Percentiles rank a stretch among this genome's conserved stretches.
These are phyloP conservation scores for Gastrodia elata DNA, from an alignment of 106 monocot genomes.

Conservation along the genomic window DNA sequence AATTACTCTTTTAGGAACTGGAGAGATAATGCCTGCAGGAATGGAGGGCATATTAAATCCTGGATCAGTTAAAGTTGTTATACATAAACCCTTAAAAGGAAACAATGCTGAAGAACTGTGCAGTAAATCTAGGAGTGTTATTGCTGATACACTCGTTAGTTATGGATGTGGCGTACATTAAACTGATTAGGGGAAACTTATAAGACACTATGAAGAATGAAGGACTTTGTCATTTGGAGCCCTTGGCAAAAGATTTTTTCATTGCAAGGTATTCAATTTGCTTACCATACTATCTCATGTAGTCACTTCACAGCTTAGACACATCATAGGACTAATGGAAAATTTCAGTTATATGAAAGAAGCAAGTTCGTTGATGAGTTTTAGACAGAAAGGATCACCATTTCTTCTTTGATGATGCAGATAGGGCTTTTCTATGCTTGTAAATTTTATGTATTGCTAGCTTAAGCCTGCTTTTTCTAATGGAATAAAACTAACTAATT, in stretches of 20 bases:
- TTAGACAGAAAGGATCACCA: not conserved
- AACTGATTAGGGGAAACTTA: constrained; percentile 5
- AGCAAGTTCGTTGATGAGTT: not conserved
- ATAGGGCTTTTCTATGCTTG: not conserved
- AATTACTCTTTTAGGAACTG: constrained; percentile 81
- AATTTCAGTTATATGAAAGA: not conserved
- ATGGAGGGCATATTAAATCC: constrained; percentile 60
- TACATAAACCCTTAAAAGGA: constrained; percentile 78
- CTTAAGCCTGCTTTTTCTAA: not conserved
- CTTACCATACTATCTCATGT: not conserved
- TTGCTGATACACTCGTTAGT: constrained; percentile 52
- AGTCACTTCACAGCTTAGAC: not conserved
- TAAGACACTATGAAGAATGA: too few relatives aligned
- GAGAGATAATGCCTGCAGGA: constrained; percentile 79
- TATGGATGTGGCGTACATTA: constrained; percentile 37
- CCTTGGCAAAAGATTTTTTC: not conserved
- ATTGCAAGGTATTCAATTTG: constrained; percentile 1
- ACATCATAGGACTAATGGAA: not conserved
- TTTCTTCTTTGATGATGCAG: not conserved
- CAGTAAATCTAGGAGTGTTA: constrained; percentile 49
- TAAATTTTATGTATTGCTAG: not conserved
- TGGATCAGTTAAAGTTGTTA: constrained; percentile 73
- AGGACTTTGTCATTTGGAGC: not conserved
- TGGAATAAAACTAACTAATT: not conserved
- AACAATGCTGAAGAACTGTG: constrained; percentile 56